A percentile compares a stretch with the other conserved stretches of the same genome.
Conservation (phyloP, 139 green algal species). For the Chlorella sp. region DNA sequence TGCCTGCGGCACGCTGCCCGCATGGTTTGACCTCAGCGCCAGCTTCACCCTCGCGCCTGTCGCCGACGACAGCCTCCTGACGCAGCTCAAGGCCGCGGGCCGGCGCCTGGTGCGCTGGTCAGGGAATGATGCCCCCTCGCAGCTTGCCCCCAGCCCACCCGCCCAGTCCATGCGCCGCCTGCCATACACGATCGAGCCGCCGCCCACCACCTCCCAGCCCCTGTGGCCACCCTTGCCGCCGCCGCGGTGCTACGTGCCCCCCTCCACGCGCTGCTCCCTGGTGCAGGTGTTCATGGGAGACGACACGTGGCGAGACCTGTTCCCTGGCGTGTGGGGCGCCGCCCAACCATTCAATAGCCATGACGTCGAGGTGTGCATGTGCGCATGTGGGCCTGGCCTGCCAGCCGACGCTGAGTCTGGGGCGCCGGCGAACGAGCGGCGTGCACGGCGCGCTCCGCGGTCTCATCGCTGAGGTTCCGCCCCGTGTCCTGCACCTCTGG, state of each 20-base stretch:
- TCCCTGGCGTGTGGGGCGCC: conserved; percentile 55
- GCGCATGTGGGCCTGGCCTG: no score
- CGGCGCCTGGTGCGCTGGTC: conserved; percentile 53
- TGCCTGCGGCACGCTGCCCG: conserved; percentile 86
- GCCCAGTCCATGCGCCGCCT: neutral
- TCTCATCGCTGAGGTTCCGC: no score
- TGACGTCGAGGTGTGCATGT: no score
- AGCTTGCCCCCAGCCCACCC: neutral
- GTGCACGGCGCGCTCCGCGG: no score
- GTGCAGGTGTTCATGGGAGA: conserved; percentile 86
- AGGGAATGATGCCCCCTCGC: neutral
- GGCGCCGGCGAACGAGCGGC: no score
- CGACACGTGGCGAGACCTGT: conserved; percentile 92
- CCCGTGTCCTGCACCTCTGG: no score
- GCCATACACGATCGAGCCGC: neutral
- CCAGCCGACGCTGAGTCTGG: no score
- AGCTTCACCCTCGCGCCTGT: conserved; percentile 81
- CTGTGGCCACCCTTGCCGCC: no score
- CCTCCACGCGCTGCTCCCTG: neutral
- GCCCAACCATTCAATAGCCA: conserved; percentile 86
- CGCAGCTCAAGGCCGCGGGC: conserved; percentile 67
- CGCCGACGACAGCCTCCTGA: conserved; percentile 93
- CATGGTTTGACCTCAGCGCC: conserved; percentile 91
- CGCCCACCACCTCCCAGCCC: neutral
- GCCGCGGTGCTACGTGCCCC: no score